Base-by-base conservation (phyloP, 257 asterid species). In the Ajuga chamaepitys region DNA sequence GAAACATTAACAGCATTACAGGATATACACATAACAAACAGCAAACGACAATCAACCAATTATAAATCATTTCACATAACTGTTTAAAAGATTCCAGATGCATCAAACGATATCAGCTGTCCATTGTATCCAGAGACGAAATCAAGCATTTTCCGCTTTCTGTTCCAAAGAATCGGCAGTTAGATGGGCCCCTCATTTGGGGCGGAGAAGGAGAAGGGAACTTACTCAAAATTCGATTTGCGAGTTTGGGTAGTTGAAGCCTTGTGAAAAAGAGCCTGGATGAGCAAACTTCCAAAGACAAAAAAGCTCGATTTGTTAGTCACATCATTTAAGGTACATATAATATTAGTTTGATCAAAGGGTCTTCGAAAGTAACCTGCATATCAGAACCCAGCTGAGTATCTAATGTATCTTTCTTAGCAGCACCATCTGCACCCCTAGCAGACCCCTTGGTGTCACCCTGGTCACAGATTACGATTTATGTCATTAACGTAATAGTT, bases 361-460 rank as follows among this genome's bases (percentile, higher is more conserved):
- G 59, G 71, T 22, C 42, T 32, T 32, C 16, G 3, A 1, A 66
- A 51, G 42, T 46, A 48, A 82, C 93, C 88, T 82, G 86, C 5
- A 74, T 38, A 76, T 58, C 79, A 13, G 80, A 67, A 53, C 70
- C 82, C 64, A 77, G 45, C 76, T 85, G 88, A 53, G 70, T 56
- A 30, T 86, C 86, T 9, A 52, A 65, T 40, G 68, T 56, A 60
- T 78, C 84, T 26, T 66, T 70, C 62, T 65, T 75, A 38, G 74
- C 60, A 70, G 86, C 58, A 62, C 82, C 88, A 64, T 82, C 85
- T 28, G 77, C 82, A 55, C 65, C 72, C 72, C 84, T 78, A 64
- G 79, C 81, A 66, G 86, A 69, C 48, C 82, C 91, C 71, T 79
- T 85, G 69, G 78, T 72, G 52, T 82, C 91, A 52, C 86, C 91